A percentile compares a stretch with the other conserved stretches of the same genome.
Conservation (phyloP, 2,329 filamentous ascomycete genomes). For the Boeremia exigua region DNA sequence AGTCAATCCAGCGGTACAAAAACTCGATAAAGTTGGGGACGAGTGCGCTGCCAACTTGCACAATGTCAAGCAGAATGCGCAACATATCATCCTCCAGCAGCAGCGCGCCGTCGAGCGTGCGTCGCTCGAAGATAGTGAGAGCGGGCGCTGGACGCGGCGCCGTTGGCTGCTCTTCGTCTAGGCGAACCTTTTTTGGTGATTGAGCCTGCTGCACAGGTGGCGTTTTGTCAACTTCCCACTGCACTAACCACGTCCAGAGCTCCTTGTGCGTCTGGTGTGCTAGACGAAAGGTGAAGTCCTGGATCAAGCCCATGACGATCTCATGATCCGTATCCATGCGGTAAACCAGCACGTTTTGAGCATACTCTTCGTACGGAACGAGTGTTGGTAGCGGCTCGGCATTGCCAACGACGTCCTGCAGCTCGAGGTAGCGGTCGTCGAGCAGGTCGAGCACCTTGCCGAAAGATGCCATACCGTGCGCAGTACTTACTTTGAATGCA, state of each 20-base stretch:
- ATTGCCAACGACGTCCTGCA: constrained; percentile 42
- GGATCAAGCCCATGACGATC: constrained; percentile 34
- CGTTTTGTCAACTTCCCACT: constrained; percentile 36
- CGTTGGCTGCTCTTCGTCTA: constrained; percentile 11
- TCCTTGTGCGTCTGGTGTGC: constrained; percentile 29
- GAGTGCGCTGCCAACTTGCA: constrained; percentile 32
- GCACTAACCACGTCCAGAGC: constrained; percentile 42
- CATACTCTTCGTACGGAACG: constrained; percentile 40
- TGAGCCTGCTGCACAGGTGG: constrained; percentile 7
- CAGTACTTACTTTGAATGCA: not conserved
- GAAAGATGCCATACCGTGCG: constrained; percentile 33
- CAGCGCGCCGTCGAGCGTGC: constrained; percentile 31
- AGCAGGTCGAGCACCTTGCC: constrained; percentile 41
- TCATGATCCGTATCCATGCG: constrained; percentile 35
- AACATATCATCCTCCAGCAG: constrained; percentile 37
- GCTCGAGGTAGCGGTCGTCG: constrained; percentile 37
- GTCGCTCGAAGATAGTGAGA: constrained; percentile 25
- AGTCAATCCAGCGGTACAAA: constrained; percentile 44
- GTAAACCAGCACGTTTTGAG: constrained; percentile 32
- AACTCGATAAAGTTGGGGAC: constrained; percentile 47
- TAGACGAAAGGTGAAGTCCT: constrained; percentile 36
- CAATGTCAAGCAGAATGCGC: constrained; percentile 40
- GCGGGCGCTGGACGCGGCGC: constrained; percentile 14
- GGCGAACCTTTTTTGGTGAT: constrained; percentile 33
- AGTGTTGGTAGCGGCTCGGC: constrained; percentile 39